phyloP scores from a whole-genome alignment of 768 basidiomycete genomes.

The Cystofilobasidium bisporidii region DNA sequence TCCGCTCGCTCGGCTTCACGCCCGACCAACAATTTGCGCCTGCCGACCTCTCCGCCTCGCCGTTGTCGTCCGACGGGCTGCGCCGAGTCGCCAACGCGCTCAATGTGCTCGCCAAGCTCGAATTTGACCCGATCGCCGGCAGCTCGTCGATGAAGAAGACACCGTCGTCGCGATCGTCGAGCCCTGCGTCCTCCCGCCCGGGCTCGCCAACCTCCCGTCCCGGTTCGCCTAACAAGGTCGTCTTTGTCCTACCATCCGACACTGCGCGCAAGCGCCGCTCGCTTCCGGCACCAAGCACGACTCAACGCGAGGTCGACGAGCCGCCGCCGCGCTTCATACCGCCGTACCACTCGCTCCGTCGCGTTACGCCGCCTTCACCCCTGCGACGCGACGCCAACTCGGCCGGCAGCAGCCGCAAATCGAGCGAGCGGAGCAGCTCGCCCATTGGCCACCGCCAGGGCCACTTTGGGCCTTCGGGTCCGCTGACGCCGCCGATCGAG shows the following conservation, averaged over 20 bases:
- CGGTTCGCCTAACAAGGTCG: background rate
- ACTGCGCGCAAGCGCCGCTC: background rate
- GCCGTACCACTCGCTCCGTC: background rate
- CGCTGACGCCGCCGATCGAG: constrained; percentile 1
- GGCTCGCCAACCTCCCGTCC: background rate
- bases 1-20: constrained; percentile 2
- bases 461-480: background rate
- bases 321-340: background rate
- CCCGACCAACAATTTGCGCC: constrained; percentile 9
- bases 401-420: background rate
- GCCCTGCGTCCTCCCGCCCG: background rate
- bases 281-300: too few relatives aligned
- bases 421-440: background rate
- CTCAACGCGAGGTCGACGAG: too few relatives aligned
- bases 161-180: background rate
- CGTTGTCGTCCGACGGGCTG: constrained; percentile 5
- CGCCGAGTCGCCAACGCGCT: constrained; percentile 21
- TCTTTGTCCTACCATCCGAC: background rate
- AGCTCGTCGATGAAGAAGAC: background rate
- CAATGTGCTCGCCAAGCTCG: constrained; percentile 12
- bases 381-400: background rate
- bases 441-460: background rate
- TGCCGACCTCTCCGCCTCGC: constrained; percentile 3
- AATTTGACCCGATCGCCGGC: background rate
- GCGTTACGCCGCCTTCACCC: constrained; percentile 20